Percentiles rank a stretch among this genome's conserved stretches.
phyloP scores from a whole-genome alignment of 106 monocot species.

The Phalaenopsis equestris region DNA sequence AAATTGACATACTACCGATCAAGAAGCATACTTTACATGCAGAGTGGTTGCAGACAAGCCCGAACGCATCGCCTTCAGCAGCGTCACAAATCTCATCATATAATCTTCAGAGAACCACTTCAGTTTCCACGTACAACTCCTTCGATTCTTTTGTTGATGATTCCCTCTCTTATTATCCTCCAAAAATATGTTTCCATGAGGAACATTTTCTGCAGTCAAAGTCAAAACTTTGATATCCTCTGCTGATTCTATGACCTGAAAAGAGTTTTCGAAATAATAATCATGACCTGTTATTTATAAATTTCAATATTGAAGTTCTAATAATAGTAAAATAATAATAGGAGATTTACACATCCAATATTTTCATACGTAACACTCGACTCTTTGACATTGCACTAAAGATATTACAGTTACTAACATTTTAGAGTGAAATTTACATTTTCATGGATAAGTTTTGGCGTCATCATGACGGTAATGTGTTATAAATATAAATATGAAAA shows the following conservation, averaged over 20 bases:
- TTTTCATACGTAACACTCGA: too few species aligned
- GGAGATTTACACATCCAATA: background rate
- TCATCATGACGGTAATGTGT: too few species aligned
- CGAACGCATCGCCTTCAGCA: conserved; percentile 45
- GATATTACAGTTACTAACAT: too few species aligned
- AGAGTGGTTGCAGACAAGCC: conserved; percentile 22
- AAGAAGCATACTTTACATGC: conserved; percentile 48
- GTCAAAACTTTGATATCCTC: conserved; percentile 34
- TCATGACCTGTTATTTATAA: too few species aligned
- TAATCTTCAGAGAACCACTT: conserved; percentile 64
- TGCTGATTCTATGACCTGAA: conserved; percentile 45
- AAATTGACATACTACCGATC: conserved; percentile 16
- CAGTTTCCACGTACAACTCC: conserved; percentile 43
- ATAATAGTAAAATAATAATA: too few species aligned
- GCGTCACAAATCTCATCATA: conserved; percentile 45
- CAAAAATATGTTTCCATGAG: background rate
- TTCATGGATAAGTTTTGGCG: too few species aligned
- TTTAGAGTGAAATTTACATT: too few species aligned
- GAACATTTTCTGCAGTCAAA: conserved; percentile 21
- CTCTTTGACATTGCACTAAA: too few species aligned
- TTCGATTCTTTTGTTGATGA: background rate
- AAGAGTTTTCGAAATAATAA: background rate
- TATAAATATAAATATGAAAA: too few species aligned
- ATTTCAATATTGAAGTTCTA: too few species aligned
- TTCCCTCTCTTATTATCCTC: background rate